Base-by-base conservation (phyloP, 495 filamentous ascomycete genomes). In the Neurospora sp. region DNA sequence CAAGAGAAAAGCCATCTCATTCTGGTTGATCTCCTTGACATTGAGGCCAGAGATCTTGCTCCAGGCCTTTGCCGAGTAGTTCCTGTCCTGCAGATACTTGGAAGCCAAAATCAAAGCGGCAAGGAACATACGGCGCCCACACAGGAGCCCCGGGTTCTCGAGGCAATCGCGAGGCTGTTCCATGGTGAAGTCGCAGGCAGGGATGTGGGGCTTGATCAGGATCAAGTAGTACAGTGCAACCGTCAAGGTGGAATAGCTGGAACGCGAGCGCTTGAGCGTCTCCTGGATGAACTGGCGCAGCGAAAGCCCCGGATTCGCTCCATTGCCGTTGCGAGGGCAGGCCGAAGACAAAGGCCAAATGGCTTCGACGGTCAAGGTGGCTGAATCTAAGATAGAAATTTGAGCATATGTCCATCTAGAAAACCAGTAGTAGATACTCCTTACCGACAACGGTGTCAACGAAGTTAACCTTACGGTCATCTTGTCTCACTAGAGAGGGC, bases 371-470 rank as follows among this genome's bases (percentile, higher is more conserved):
- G 98, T 97, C 82, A 98, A 93, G 60, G 96, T 95, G 69, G 95
- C 95, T 78, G 95, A 95, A 87, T 98, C 96, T 99, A 90, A 78
- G 81, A 75, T 70, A 73, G 77, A 75, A 79, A 77, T 73, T 80
- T 78, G 77, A 76, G 76, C 72, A 77, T 75, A 75, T 76, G 62
- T 77, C 71, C 74, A 72, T 62, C 10, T 9, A 35, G 27, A 74
- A 31, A 71, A 71, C 41, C 49, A 74, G 72, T 42, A 72, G 44
- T 73, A 72, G 40, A 72, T 73, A 73, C 70, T 79, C 74, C 96
- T 96, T 93, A 99, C 96, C 96, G 88, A 99, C 95, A 81, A 99
- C 93, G 85, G 90, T 94, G 82, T 98, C 95, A 84, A 99, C 96
- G 81, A 98, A 99, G 81, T 91, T 94, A 79, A 92, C 88, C 85